Conservation (phyloP, 345 rosid genomes). For the Eucalyptus virginea region DNA sequence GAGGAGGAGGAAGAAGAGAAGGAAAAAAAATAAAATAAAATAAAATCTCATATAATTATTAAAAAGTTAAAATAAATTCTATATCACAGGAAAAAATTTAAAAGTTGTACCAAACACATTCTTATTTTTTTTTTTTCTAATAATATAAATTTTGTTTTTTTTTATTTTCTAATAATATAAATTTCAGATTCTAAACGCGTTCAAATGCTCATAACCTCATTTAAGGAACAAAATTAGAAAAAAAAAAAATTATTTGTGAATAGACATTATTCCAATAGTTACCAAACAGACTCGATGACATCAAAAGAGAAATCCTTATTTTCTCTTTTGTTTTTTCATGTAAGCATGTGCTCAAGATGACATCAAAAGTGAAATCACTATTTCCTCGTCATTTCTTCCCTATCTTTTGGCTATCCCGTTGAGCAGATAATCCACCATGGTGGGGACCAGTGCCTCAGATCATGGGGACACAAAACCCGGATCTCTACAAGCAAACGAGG, state of each 20-base stretch:
- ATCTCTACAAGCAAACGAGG: neutral
- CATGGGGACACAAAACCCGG: neutral
- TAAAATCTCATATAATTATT: no score
- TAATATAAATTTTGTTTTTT: no score
- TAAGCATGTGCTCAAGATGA: neutral
- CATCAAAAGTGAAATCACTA: neutral
- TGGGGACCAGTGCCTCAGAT: neutral
- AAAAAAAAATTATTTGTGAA: no score
- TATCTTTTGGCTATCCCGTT: neutral
- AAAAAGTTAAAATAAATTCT: no score
- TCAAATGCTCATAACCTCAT: fast-evolving
- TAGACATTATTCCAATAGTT: no score
- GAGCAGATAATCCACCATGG: neutral
- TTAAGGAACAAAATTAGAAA: no score
- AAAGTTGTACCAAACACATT: no score
- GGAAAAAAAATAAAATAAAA: no score
- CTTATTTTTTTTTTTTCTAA: no score
- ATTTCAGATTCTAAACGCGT: fast-evolving
- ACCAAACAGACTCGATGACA: neutral
- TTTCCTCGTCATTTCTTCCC: neutral
- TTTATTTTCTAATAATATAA: fast-evolving
- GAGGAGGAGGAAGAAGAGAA: no score
- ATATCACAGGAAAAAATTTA: no score
- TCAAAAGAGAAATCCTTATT: neutral
- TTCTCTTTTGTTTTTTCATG: neutral